A percentile compares a stretch with the other conserved stretches of the same genome.
These are phyloP conservation scores for Raphanus raphanistrum DNA, from an alignment of 345 rosid species.

Conservation along the genomic window DNA sequence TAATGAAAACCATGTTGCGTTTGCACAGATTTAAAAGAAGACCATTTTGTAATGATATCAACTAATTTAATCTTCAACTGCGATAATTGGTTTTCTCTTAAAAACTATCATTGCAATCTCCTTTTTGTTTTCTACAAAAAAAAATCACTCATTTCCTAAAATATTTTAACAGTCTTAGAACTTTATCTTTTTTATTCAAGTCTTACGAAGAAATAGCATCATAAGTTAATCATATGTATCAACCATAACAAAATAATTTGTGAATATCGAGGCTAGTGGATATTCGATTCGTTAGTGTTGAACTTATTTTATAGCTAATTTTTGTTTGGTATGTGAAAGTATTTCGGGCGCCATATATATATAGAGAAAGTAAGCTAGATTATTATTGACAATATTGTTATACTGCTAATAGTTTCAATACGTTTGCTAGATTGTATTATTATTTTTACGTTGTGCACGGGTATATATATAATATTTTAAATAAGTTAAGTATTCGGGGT, in stretches of 20 bases:
- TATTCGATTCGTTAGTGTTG: conserved; percentile 1
- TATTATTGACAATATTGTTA: background rate
- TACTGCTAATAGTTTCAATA: background rate
- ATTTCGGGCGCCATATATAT: background rate
- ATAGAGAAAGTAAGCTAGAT: background rate
- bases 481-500: background rate
- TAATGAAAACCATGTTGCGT: conserved; percentile 2
- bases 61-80: conserved; percentile 18
- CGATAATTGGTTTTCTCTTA: conserved; percentile 13
- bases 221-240: conserved; percentile 41
- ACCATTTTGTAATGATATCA: conserved; percentile 20
- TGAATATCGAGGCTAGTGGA: conserved; percentile 22
- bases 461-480: background rate
- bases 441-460: background rate
- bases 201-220: conserved; percentile 24
- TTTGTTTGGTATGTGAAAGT: background rate
- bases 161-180: conserved; percentile 26
- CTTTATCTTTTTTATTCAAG: conserved; percentile 33
- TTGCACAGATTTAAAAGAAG: conserved; percentile 3
- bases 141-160: conserved; percentile 34
- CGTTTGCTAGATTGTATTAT: background rate
- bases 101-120: conserved; percentile 29
- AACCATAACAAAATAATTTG: conserved; percentile 23
- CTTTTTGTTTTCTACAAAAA: conserved; percentile 37
- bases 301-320: background rate